Evolutionary conservation across 2,329 filamentous ascomycete genomes (phyloP), one percentile per base, ranked within the genome.

Genomic region (Alternaria alternata): DNA sequence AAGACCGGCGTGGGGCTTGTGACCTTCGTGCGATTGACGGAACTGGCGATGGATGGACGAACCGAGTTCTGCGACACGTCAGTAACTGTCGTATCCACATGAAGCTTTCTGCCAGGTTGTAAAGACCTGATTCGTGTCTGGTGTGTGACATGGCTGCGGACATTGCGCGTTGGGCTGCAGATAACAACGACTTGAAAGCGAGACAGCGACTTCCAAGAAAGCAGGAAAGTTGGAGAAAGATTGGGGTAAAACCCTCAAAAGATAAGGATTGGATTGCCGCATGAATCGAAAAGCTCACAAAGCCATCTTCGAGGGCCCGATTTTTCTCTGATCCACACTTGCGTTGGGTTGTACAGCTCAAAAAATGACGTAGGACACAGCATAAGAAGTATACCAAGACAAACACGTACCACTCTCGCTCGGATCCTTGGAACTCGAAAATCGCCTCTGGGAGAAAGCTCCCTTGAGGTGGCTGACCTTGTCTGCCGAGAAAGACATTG

Each of bases 21-120:
- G 93, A 60, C 94, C 94, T 79, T 95, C 92, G 80, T 97, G 94
- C 66, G 92, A 92, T 76, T 89, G 88, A 71, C 94, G 91, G 82
- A 97, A 97, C 77, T 96, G 91, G 65, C 90, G 88, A 80, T 97
- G 94, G 75, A 93, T 91, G 78, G 91, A 90, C 72, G 93, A 96
- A 73, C 86, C 88, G 67, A 89, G 85, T 83, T 97, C 93, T 96
- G 53, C 26, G 9, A 28, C 4, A 5, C 24, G 57, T 59, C 5
- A 59, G 57, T 16, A 39, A 16, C 11, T 36, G 20, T n/a, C 18
- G 11, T 16, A 38, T 39, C 1, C 4, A 16, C 11, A 28, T n/a
- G 24, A 28, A 20, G 9, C 26, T 20, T 58, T 36, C n/a, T 32
- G 20, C 38, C 20, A 47, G 16, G 11, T 38, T 48, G 18, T 28